phyloP scores from a whole-genome alignment of 768 basidiomycete genomes.

The Pleurotus tuber-regium region DNA sequence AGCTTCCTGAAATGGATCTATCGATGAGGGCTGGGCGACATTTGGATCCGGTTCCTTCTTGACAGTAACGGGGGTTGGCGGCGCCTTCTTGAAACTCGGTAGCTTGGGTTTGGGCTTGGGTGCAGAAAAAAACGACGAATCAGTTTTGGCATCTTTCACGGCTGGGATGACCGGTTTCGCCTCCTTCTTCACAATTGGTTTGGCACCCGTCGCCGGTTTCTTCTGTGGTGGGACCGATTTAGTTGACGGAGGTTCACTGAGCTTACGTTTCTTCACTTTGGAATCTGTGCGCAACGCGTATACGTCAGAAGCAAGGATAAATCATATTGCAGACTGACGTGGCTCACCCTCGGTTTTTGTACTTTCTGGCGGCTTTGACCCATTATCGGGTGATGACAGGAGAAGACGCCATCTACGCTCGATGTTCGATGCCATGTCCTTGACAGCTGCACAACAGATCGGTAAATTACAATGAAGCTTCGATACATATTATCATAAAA shows the following conservation, averaged over 20 bases:
- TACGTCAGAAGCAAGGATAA: slow-evolving; percentile 20
- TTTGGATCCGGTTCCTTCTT: slow-evolving; percentile 58
- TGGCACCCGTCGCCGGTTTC: slow-evolving; percentile 54
- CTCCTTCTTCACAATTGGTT: slow-evolving; percentile 62
- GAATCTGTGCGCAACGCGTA: slow-evolving; percentile 35
- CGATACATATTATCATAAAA: slow-evolving; percentile 53
- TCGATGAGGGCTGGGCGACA: slow-evolving; percentile 71
- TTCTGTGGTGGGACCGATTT: slow-evolving; percentile 60
- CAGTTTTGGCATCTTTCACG: slow-evolving; percentile 78
- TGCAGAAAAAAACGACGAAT: slow-evolving; percentile 86
- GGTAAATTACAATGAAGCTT: slow-evolving; percentile 46
- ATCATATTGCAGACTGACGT: slow-evolving; percentile 41
- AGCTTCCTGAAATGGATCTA: slow-evolving; percentile 81
- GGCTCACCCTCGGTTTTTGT: slow-evolving; percentile 70
- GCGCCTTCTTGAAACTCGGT: slow-evolving; percentile 84
- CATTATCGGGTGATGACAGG: slow-evolving; percentile 39
- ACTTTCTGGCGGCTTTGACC: slow-evolving; percentile 40
- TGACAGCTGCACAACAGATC: slow-evolving; percentile 62
- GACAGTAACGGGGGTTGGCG: slow-evolving; percentile 28
- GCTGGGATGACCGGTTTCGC: slow-evolving; percentile 25
- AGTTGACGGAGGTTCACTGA: slow-evolving; percentile 44
- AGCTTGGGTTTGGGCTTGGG: slow-evolving; percentile 82
- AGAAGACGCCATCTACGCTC: slow-evolving; percentile 79
- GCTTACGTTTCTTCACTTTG: slow-evolving; percentile 76
- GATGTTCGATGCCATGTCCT: slow-evolving; percentile 90